Evolutionary conservation across 805 yeast genomes (phyloP), one percentile per base, ranked within the genome.

Genomic region (Cyberlindnera galapagoensis): DNA sequence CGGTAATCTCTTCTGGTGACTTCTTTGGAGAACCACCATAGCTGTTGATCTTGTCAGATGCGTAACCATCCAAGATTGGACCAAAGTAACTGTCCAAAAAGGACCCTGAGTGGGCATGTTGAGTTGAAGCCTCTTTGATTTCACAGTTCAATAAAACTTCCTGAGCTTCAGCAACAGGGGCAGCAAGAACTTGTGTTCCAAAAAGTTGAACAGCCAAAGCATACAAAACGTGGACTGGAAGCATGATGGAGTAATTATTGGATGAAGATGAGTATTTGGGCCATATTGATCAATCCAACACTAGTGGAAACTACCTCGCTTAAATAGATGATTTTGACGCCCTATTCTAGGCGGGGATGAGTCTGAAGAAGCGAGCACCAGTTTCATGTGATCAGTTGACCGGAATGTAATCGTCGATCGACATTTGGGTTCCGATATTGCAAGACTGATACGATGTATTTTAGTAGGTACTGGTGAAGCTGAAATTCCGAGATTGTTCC

Each of bases 11-110:
- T 9, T 42, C 36, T 13, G 60, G 51, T 11, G 43, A 43, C 34
- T 49, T 50, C 44, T 58, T 59, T 15, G 46, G 33, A 9, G 34
- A 25, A 22, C 50, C 46, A 15, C 46, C 45, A 22, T 40, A 43
- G 24, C 52, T 40, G 9, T 40, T 42, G 22, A 41, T 24, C 25
- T 41, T 39, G 16, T 37, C 49, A 31, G 45, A 51, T n/a, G 42
- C 47, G 24, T 50, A 42, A 15, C 51, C 46, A 17, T 56, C 59
- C 25, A 60, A 31, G 30, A 60, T 56, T 15, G 52, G 46, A 21
- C 65, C 65, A 35, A 49, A 54, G 46, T 52, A 54, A 30, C 43
- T 47, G 33, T 60, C 65, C 31, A 60, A 39, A 38, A 60, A 57
- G 5, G 65, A 54, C 13, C 40, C 46, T 17, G 19, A 10, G 21